Evolutionary conservation across 352 stramenopile genomes (phyloP), one percentile per base, ranked within the genome.

Genomic region (Thalassiosira livingstoniorum): DNA sequence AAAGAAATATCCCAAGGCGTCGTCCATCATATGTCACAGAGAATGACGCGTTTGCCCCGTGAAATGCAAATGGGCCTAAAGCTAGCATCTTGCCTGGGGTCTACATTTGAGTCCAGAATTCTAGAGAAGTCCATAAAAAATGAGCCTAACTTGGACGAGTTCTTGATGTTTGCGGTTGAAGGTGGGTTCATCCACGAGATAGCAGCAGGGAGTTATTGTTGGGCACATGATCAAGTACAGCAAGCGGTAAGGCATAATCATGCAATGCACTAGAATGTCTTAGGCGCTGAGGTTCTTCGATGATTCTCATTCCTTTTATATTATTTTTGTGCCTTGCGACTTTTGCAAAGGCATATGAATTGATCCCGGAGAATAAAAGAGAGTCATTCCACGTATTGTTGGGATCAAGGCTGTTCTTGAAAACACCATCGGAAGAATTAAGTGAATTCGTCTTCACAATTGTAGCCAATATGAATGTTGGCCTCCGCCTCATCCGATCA

Each of bases 361-460:
- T 75, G 2, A 81, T 81, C 21, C 73, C 73, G 21, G 13, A 35
- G 2, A 32, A 71, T 45, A 72, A 91, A 31, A 35, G 70, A 35
- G 73, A 75, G 42, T 61, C 61, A 1, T 90, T 87, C 42, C 86
- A 91, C 73, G 53, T 90, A 32, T 51, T 85, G 15, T 75, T 91
- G 62, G 86, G 86, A 29, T 69, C 77, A 3, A 69, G 70, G 45
- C 60, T 90, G 21, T 87, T 58, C 37, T 75, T 86, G 66, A 70
- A 39, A 62, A 76, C 74, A 42, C 47, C 63, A 25, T 53, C 37
- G 54, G 66, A 80, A 11, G 67, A 82, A 15, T 42, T 83, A 15
- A 43, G 78, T n/a, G 60, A 80, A 21, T 27, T 61, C 35, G 27
- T 83, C 23, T 79, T 90, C 55, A 25, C 60, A 34, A 77, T 89